phyloP scores from a whole-genome alignment of 148 eudicot species.

The Silene latifolia region DNA sequence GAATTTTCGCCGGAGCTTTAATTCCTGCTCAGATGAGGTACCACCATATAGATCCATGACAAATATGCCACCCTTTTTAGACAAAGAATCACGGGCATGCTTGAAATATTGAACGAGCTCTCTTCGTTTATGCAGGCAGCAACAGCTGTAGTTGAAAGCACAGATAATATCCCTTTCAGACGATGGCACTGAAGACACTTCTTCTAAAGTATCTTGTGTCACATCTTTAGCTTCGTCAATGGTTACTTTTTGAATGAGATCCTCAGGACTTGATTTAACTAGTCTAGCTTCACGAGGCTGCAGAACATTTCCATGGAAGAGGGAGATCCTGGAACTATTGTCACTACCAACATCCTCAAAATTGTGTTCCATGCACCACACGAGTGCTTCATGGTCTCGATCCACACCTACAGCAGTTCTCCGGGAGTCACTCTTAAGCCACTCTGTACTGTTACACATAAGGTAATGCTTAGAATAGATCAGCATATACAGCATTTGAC shows the following conservation, averaged over 20 bases:
- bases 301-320: constrained; percentile 93
- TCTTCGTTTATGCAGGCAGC: constrained; percentile 80
- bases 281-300: constrained; percentile 58
- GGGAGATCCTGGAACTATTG: constrained; percentile 56
- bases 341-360: constrained; percentile 64
- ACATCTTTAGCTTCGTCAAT: constrained; percentile 27
- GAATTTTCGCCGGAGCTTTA: constrained; percentile 80
- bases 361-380: constrained; percentile 87
- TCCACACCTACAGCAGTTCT: constrained; percentile 88
- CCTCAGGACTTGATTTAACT: constrained; percentile 45
- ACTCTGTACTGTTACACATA: constrained; percentile 68
- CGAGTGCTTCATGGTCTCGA: constrained; percentile 81
- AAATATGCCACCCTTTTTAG: constrained; percentile 79
- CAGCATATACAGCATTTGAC: neutral
- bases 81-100: constrained; percentile 58
- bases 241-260: constrained; percentile 38
- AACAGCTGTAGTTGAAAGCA: constrained; percentile 97
- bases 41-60: constrained; percentile 98
- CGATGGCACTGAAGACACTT: constrained; percentile 25
- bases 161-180: constrained; percentile 84
- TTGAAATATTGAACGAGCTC: constrained; percentile 83
- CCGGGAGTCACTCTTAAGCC: constrained; percentile 82
- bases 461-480: constrained; percentile 7
- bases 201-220: constrained; percentile 22
- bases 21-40: constrained; percentile 74